Evolutionary conservation across 179 eudicot genomes (phyloP).

Genomic region (Heliamphora pulchella): DNA sequence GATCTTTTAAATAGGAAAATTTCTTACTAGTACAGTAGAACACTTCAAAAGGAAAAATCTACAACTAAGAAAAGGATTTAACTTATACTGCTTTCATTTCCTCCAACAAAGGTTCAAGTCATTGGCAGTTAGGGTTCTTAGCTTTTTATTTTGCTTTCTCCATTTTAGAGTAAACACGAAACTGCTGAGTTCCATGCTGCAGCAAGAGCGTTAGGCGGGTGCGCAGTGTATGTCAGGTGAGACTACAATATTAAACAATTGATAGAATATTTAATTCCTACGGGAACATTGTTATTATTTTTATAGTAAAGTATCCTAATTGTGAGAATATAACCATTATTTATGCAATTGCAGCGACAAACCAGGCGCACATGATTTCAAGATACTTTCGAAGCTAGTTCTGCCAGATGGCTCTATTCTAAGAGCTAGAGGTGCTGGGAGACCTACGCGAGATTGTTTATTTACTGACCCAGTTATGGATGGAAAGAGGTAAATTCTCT

Average conservation of each 20-base stretch:
- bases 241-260: not conserved
- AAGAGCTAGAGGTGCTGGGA: conserved; percentile 57
- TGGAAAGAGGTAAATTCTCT: conserved; percentile 46
- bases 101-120: not conserved
- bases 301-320: not conserved
- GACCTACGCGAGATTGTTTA: conserved; percentile 70
- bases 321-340: not conserved
- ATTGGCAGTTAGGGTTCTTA: conserved; percentile 8
- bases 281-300: not conserved
- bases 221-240: conserved; percentile 77
- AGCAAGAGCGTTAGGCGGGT: conserved; percentile 70
- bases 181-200: conserved; percentile 73
- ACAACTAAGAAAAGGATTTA: not conserved
- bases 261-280: not conserved
- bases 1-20: not conserved
- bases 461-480: conserved; percentile 69
- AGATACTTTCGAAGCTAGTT: conserved; percentile 50
- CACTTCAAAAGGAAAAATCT: not conserved
- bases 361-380: conserved; percentile 65
- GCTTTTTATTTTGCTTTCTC: conserved; percentile 5
- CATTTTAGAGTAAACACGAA: conserved; percentile 53
- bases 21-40: not conserved
- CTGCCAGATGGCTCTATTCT: conserved; percentile 68
- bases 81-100: not conserved
- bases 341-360: conserved; percentile 46